These are phyloP conservation scores for Aspergillus felis DNA, from an alignment of 2,329 filamentous ascomycete genomes.

Conservation along the genomic window DNA sequence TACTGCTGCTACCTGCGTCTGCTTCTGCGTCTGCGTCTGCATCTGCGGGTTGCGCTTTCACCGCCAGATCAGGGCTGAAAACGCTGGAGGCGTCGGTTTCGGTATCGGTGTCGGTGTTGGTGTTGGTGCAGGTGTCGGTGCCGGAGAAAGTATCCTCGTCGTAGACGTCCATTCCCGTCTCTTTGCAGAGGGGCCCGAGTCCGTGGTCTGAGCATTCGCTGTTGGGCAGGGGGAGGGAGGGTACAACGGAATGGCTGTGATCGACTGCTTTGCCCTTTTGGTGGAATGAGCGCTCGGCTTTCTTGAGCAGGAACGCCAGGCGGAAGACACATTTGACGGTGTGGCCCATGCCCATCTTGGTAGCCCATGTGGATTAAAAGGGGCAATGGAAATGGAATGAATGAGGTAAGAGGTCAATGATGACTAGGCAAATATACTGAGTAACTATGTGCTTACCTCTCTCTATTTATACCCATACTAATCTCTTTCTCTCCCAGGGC, in stretches of 20 bases:
- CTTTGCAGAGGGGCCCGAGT: neutral
- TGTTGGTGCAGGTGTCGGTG: neutral
- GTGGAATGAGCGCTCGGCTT: conserved; percentile 5
- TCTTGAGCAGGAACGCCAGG: conserved; percentile 16
- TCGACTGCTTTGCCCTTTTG: conserved; percentile 13
- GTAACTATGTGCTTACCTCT: neutral
- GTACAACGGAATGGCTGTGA: neutral
- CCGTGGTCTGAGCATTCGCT: neutral
- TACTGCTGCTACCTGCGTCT: conserved; percentile 8
- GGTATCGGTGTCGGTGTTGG: neutral
- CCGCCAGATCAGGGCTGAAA: conserved; percentile 9
- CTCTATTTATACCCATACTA: neutral
- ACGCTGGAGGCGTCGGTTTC: neutral
- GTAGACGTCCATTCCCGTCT: neutral
- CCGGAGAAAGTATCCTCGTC: conserved; percentile 2
- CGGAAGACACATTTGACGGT: conserved; percentile 18
- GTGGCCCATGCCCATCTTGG: conserved; percentile 15
- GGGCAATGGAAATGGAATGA: neutral
- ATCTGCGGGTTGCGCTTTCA: conserved; percentile 1
- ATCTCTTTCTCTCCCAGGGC: neutral
- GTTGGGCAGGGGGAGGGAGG: neutral
- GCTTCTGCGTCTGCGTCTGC: too few relatives aligned
- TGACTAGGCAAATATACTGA: neutral
- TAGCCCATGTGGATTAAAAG: neutral
- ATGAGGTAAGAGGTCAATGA: neutral